These are phyloP conservation scores for Umbelopsis sp. DNA, from an alignment of 371 early-diverging fungal species.

Conservation along the genomic window DNA sequence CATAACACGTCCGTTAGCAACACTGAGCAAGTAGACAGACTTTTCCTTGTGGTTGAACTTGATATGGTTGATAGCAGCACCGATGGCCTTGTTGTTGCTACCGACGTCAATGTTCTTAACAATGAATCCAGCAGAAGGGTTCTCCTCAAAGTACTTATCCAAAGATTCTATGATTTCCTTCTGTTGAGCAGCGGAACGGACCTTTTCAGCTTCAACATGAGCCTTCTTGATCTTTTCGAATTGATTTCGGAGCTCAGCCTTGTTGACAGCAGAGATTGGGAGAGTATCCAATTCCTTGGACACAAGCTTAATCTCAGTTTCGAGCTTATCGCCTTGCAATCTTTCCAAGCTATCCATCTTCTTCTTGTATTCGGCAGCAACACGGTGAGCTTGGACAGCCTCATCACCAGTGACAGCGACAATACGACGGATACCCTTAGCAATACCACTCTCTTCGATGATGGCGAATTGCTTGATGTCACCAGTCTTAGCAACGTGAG, in stretches of 20 bases:
- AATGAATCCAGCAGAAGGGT: slow-evolving; percentile 64
- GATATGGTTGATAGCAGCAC: slow-evolving; percentile 76
- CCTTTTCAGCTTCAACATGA: slow-evolving; percentile 90
- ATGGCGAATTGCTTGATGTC: slow-evolving; percentile 93
- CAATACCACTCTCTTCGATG: slow-evolving; percentile 93
- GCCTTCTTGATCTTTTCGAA: slow-evolving; percentile 77
- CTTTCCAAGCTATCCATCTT: slow-evolving; percentile 63
- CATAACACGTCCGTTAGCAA: slow-evolving; percentile 69
- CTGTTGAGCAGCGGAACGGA: slow-evolving; percentile 79
- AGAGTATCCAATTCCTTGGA: slow-evolving; percentile 82
- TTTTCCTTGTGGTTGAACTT: slow-evolving; percentile 77
- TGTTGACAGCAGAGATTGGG: slow-evolving; percentile 80
- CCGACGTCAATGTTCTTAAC: slow-evolving; percentile 71
- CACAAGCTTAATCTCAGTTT: slow-evolving; percentile 78
- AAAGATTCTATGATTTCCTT: slow-evolving; percentile 83
- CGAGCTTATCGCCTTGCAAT: slow-evolving; percentile 69
- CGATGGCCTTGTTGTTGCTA: slow-evolving; percentile 74
- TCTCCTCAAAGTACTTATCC: slow-evolving; percentile 74
- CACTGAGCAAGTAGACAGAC: slow-evolving; percentile 83
- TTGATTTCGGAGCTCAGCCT: slow-evolving; percentile 74
- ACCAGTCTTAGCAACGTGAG: slow-evolving; percentile 93
- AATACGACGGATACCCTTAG: slow-evolving; percentile 98
- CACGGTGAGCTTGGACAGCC: slow-evolving; percentile 72
- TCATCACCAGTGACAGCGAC: slow-evolving; percentile 96
- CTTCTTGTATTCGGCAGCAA: slow-evolving; percentile 67